Evolutionary conservation across 768 basidiomycete species (phyloP).

Genomic region (Psilocybe azurescens): DNA sequence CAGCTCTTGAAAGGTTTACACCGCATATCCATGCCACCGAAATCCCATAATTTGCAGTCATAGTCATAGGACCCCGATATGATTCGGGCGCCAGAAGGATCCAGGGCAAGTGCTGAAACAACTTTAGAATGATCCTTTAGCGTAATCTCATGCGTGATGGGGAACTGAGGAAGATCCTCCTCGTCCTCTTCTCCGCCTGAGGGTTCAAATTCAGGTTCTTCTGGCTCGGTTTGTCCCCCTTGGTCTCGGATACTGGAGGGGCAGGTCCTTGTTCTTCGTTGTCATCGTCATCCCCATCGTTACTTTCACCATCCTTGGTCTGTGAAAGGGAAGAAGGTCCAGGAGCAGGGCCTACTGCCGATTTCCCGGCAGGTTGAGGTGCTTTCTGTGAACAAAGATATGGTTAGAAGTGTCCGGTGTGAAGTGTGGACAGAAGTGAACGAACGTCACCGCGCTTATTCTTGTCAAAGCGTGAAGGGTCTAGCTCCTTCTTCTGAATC

Average conservation of each 20-base stretch:
- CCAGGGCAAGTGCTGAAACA: constrained; percentile 88
- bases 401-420: constrained; percentile 13
- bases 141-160: constrained; percentile 87
- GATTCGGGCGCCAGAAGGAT: constrained; percentile 93
- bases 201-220: constrained; percentile 65
- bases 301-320: constrained; percentile 4
- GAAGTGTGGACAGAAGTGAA: constrained; percentile 9
- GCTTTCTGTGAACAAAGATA: background rate
- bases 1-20: constrained; percentile 96
- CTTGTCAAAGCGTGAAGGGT: constrained; percentile 81
- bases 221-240: constrained; percentile 26
- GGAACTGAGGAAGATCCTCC: constrained; percentile 67
- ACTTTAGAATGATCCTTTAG: constrained; percentile 98
- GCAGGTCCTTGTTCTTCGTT: constrained; percentile 31
- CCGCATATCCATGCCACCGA: constrained; percentile 93
- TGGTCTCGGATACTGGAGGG: constrained; percentile 24
- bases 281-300: constrained; percentile 25
- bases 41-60: constrained; percentile 98
- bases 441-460: constrained; percentile 60
- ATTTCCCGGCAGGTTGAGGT: constrained; percentile 9
- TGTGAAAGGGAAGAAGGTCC: constrained; percentile 21
- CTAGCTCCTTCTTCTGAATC: constrained; percentile 65
- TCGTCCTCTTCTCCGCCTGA: constrained; percentile 59
- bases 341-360: constrained; percentile 19
- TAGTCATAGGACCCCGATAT: constrained; percentile 96